Base-by-base conservation (phyloP, 2,329 filamentous ascomycete genomes). In the Mycosphaerella sp. region DNA sequence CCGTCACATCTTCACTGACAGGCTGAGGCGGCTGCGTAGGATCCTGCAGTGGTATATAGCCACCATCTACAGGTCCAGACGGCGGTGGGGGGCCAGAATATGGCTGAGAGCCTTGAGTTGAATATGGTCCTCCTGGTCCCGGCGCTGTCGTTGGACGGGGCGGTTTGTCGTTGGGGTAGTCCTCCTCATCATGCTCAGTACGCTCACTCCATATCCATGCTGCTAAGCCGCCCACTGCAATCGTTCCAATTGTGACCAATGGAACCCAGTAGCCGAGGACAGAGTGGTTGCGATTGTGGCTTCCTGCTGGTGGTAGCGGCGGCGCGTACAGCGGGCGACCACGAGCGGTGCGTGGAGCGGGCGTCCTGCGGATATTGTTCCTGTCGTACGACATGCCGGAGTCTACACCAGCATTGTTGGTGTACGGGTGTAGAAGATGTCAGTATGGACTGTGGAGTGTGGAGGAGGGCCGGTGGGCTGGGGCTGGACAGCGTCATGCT, bases 121-220 rank as follows among this genome's bases (percentile, higher is more conserved):
- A 55, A 50, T 61, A 60, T 39, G 52, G 53, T 26, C 56, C 57
- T 47, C 56, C 56, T 32, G 50, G 53, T n/a, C 62, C 63, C n/a
- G 59, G 52, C 5, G 66, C 26, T 6, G 26, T 29, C 26, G 6
- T 38, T 38, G 34, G 66, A 34, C 62, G 59, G 34, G 62, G 64
- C 21, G 66, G 66, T 51, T 66, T 67, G 49, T 73, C 65, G 26
- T 64, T 51, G 51, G 76, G 74, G 50, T 83, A 80, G 58, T 83
- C 78, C 54, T 81, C 79, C 29, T 90, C 85, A 50, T 89, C 85
- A 55, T 85, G 81, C 61, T 87, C 85, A 66, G 80, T 82, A 66
- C 89, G 85, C 74, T 95, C 90, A 70, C 87, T 95, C 90, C 90
- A 95, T 57, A 91, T 83, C 92, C 92, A 97, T 54, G 89, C 89